A percentile compares a stretch with the other conserved stretches of the same genome.
phyloP scores from a whole-genome alignment of 2,329 filamentous ascomycete species.

The Arthroderma sp. region DNA sequence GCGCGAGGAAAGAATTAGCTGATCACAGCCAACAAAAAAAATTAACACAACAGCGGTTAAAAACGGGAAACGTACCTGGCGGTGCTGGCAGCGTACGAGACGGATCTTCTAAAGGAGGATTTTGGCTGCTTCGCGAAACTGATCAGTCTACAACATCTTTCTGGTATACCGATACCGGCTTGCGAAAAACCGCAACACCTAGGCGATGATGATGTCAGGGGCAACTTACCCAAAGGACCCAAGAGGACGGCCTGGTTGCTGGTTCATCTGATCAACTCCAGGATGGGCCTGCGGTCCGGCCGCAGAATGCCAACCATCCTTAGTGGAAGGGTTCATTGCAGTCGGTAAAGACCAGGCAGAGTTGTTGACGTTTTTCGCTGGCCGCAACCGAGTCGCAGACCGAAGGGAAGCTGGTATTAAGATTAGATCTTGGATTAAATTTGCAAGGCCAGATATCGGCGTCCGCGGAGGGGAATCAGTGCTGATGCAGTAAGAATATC shows the following conservation, averaged over 20 bases:
- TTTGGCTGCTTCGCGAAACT: conserved; percentile 18
- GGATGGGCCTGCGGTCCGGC: conserved; percentile 28
- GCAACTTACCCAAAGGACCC: conserved; percentile 31
- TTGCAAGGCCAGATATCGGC: too few relatives aligned
- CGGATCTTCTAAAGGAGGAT: conserved; percentile 26
- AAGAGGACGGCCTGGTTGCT: conserved; percentile 27
- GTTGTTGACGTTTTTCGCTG: too few relatives aligned
- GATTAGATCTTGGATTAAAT: too few relatives aligned
- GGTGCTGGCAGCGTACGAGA: conserved; percentile 29
- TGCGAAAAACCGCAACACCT: too few relatives aligned
- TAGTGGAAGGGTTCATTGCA: conserved; percentile 29
- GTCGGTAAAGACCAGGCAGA: background rate
- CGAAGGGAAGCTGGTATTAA: too few relatives aligned
- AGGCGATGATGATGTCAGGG: background rate
- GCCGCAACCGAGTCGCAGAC: too few relatives aligned
- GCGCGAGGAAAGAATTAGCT: background rate
- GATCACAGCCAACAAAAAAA: conserved; percentile 4
- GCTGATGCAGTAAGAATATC: too few relatives aligned
- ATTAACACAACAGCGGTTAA: background rate
- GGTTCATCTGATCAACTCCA: conserved; percentile 31
- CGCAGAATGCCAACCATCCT: conserved; percentile 31
- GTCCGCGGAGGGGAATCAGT: too few relatives aligned
- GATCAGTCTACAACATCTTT: too few relatives aligned
- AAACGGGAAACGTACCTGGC: conserved; percentile 20
- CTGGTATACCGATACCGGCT: too few relatives aligned